phyloP scores from a whole-genome alignment of 2,329 filamentous ascomycete species.

The Chrysoporthe cubensis region DNA sequence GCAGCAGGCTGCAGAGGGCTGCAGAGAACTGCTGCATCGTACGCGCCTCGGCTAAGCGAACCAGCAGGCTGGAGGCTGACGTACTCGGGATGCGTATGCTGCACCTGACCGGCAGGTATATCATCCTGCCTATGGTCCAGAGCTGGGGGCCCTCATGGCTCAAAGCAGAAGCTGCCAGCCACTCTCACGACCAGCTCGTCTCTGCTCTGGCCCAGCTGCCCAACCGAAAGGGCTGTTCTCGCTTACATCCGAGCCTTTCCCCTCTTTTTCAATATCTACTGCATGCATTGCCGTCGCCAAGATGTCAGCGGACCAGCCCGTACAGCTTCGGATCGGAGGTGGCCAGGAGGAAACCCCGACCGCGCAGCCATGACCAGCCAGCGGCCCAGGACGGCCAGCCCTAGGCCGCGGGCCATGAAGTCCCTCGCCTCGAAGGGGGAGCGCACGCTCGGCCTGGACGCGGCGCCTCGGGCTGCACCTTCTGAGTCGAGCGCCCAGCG shows the following conservation, averaged over 20 bases:
- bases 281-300: slow-evolving; percentile 7
- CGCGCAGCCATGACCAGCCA: not conserved
- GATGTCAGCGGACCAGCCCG: not conserved
- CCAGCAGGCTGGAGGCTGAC: slow-evolving; percentile 13
- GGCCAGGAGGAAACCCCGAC: slow-evolving; percentile 1
- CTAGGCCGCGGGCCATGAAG: not conserved
- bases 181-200: slow-evolving; percentile 8
- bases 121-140: not conserved
- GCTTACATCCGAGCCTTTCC: slow-evolving; percentile 2
- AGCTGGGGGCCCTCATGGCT: slow-evolving; percentile 3
- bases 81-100: slow-evolving; percentile 20
- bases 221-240: not conserved
- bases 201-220: not conserved
- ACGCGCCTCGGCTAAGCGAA: slow-evolving; percentile 10
- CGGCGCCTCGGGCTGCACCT: not conserved
- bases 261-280: slow-evolving; percentile 5
- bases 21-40: slow-evolving; percentile 2
- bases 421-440: not conserved
- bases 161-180: slow-evolving; percentile 22
- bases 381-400: not conserved
- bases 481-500: not conserved
- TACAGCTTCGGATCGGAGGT: slow-evolving; percentile 8
- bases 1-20: not conserved
- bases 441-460: not conserved
- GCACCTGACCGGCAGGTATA: slow-evolving; percentile 23